A percentile compares a stretch with the other conserved stretches of the same genome.
These are phyloP conservation scores for Phialemonium atrogriseum DNA, from an alignment of 2,329 filamentous ascomycete genomes.

Conservation along the genomic window DNA sequence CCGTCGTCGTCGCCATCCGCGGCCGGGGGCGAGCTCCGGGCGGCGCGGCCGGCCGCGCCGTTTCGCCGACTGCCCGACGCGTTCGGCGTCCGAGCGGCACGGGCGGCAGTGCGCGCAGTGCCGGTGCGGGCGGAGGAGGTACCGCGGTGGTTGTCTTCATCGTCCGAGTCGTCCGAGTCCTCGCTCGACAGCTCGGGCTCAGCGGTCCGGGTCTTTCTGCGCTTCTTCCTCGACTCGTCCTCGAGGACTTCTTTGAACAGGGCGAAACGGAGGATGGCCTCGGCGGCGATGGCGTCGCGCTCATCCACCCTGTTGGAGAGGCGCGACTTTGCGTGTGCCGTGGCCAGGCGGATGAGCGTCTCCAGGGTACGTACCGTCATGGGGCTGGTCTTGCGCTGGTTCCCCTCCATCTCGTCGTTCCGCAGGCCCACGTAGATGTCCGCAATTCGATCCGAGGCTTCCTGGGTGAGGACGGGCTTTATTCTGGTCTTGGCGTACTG, in stretches of 20 bases:
- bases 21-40: constrained; percentile 19
- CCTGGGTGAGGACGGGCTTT: constrained; percentile 83
- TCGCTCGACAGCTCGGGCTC: constrained; percentile 42
- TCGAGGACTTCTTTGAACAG: constrained; percentile 92
- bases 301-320: constrained; percentile 85
- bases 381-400: constrained; percentile 85
- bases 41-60: constrained; percentile 20
- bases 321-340: constrained; percentile 88
- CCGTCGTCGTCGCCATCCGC: constrained; percentile 19
- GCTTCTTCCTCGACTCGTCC: constrained; percentile 72
- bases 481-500: constrained; percentile 93
- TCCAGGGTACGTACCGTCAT: constrained; percentile 96
- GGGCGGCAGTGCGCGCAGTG: constrained; percentile 13
- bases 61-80: constrained; percentile 7
- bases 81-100: constrained; percentile 1
- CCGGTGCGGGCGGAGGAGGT: constrained; percentile 16
- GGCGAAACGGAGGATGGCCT: constrained; percentile 85
- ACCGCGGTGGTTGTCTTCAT: constrained; percentile 45
- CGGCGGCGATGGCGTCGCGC: constrained; percentile 78
- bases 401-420: constrained; percentile 93
- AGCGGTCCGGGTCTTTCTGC: constrained; percentile 59
- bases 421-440: constrained; percentile 84
- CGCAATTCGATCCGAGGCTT: constrained; percentile 85
- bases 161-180: constrained; percentile 49
- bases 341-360: constrained; percentile 95